Percentiles rank a stretch among this genome's conserved stretches.
Conservation (phyloP, 2,329 filamentous ascomycete species). For the Paraconiothyrium brasiliense region DNA sequence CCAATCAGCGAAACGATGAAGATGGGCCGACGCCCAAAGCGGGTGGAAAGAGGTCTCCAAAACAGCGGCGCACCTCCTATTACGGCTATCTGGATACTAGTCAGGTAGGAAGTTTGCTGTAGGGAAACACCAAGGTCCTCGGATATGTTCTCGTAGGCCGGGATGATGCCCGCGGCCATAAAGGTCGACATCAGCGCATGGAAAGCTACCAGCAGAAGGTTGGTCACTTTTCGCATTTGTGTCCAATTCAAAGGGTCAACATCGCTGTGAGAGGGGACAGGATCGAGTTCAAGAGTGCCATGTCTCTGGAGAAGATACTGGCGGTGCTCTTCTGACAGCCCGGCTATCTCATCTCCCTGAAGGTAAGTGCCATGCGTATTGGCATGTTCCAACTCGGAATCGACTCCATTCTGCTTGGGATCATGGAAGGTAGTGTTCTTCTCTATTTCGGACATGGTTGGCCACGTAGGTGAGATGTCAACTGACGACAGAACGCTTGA, state of each 20-base stretch:
- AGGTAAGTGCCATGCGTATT: constrained; percentile 42
- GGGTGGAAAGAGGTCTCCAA: constrained; percentile 65
- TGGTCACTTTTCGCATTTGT: constrained; percentile 59
- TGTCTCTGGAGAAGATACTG: constrained; percentile 63
- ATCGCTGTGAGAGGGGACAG: constrained; percentile 60
- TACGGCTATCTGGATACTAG: constrained; percentile 64
- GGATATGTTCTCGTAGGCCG: constrained; percentile 64
- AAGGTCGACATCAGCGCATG: constrained; percentile 68
- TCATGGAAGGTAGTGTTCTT: constrained; percentile 21
- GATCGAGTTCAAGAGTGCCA: constrained; percentile 64
- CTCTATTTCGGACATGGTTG: constrained; percentile 21
- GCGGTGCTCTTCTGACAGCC: constrained; percentile 56
- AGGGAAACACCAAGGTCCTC: constrained; percentile 60
- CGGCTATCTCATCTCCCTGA: constrained; percentile 36
- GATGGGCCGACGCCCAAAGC: constrained; percentile 64
- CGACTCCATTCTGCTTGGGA: constrained; percentile 23
- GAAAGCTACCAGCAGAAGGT: constrained; percentile 65
- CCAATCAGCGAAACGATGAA: constrained; percentile 62
- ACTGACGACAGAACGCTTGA: not conserved
- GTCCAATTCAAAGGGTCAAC: constrained; percentile 68
- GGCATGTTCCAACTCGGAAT: constrained; percentile 33
- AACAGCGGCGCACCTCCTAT: constrained; percentile 64
- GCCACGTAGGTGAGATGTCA: not conserved
- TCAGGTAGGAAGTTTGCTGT: constrained; percentile 63
- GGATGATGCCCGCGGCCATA: constrained; percentile 63